These are phyloP conservation scores for Protomyces macrosporus DNA, from an alignment of 1,139 yeast genomes.

Conservation along the genomic window DNA sequence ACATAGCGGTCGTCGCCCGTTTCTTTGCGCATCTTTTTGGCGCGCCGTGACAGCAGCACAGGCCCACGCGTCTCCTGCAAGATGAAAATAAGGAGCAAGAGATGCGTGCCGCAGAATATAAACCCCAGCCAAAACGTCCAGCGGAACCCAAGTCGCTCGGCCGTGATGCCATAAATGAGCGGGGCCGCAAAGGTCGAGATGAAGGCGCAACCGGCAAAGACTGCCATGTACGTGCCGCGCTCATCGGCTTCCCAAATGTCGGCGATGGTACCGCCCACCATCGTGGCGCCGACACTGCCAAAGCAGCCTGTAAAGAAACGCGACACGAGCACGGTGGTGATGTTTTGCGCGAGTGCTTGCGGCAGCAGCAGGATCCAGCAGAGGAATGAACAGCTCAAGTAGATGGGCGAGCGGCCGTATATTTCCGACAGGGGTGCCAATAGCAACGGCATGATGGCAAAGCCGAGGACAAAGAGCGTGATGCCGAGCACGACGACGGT, in stretches of 20 bases:
- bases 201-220: conserved; percentile 53
- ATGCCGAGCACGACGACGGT: conserved; percentile 1
- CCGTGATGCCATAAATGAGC: conserved; percentile 54
- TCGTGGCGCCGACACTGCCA: conserved; percentile 77
- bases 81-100: conserved; percentile 44
- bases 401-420: conserved; percentile 67
- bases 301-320: conserved; percentile 61
- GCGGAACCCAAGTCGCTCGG: conserved; percentile 58
- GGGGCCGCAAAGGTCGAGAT: conserved; percentile 64
- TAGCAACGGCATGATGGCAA: conserved; percentile 60
- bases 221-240: conserved; percentile 53
- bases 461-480: conserved; percentile 9
- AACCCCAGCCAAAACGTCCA: conserved; percentile 57
- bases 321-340: conserved; percentile 53
- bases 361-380: conserved; percentile 54
- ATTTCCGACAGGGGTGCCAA: conserved; percentile 62
- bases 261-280: conserved; percentile 79
- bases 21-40: conserved; percentile 45
- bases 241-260: conserved; percentile 67
- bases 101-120: conserved; percentile 49
- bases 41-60: conserved; percentile 50
- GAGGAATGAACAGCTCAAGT: conserved; percentile 51
- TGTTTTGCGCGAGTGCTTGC: conserved; percentile 51
- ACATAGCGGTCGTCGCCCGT: conserved; percentile 26
- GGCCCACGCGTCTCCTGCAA: conserved; percentile 59